Percentiles rank a stretch among this genome's conserved stretches.
phyloP scores from a whole-genome alignment of 2,329 filamentous ascomycete genomes.

The Tolypocladium album region DNA sequence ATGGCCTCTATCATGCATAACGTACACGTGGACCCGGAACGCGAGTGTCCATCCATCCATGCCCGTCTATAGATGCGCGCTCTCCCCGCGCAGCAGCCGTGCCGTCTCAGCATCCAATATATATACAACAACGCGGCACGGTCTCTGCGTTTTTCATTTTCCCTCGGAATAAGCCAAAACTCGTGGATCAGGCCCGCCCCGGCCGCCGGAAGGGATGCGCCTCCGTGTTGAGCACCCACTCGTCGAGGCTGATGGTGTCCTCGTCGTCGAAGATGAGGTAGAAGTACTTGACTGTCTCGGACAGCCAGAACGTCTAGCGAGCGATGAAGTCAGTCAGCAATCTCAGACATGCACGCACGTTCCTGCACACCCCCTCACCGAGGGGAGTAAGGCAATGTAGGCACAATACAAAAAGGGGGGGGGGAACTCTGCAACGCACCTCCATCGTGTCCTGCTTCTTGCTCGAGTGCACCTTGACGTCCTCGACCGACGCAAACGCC shows the following conservation, averaged over 20 bases:
- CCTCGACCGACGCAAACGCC: conserved; percentile 30
- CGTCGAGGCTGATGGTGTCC: conserved; percentile 53
- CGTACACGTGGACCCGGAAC: not conserved
- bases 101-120: not conserved
- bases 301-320: conserved; percentile 54
- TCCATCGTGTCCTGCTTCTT: conserved; percentile 52
- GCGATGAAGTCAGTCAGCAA: not conserved
- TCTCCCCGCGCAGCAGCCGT: not conserved
- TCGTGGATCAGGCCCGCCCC: conserved; percentile 1
- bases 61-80: not conserved
- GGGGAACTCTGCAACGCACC: conserved; percentile 17
- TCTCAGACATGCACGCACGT: not conserved
- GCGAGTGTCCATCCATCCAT: not conserved
- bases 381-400: too few relatives aligned
- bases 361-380: not conserved
- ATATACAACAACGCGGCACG: not conserved
- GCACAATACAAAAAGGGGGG: too few relatives aligned
- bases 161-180: not conserved
- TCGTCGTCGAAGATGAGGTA: conserved; percentile 61
- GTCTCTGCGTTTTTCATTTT: too few relatives aligned
- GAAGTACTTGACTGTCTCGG: conserved; percentile 71
- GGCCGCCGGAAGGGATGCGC: conserved; percentile 37
- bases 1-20: not conserved
- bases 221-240: conserved; percentile 56
- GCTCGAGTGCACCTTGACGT: conserved; percentile 20